Percentiles rank a stretch among this genome's conserved stretches.
Conservation (phyloP, 257 asterid species). For the Gentiana macrophylla region DNA sequence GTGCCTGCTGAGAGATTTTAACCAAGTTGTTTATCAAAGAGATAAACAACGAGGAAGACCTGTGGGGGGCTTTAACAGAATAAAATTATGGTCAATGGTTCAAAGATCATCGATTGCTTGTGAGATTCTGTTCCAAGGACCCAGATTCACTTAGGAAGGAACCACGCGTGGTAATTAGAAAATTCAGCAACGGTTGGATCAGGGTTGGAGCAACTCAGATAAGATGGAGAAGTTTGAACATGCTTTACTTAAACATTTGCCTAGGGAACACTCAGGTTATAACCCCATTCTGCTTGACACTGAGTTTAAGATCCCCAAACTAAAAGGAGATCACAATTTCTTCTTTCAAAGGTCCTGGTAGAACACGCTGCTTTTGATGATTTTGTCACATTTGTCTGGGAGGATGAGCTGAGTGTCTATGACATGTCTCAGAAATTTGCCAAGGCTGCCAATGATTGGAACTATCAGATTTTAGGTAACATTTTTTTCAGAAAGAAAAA, state of each 20-base stretch:
- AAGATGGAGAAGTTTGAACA: neutral
- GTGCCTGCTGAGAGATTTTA: neutral
- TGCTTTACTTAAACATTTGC: neutral
- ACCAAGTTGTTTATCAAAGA: too few species aligned
- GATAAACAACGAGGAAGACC: too few species aligned
- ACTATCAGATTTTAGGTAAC: neutral
- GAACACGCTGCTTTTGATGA: neutral
- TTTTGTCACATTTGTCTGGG: neutral
- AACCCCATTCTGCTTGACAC: neutral
- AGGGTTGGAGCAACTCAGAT: neutral
- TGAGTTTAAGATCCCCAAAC: neutral
- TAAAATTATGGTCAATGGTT: neutral
- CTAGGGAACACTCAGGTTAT: neutral
- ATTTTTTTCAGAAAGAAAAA: too few species aligned
- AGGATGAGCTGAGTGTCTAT: neutral
- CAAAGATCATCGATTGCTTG: too few species aligned
- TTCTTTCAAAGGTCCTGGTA: neutral
- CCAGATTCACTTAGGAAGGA: neutral
- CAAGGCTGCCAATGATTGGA: neutral
- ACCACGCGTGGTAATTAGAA: neutral
- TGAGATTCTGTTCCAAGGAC: neutral
- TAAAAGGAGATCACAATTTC: neutral
- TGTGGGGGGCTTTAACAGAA: too few species aligned
- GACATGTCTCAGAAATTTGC: neutral
- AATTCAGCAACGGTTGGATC: neutral